Evolutionary conservation across 768 basidiomycete genomes (phyloP), one percentile per base, ranked within the genome.

Genomic region (Amanita subjunquillea): DNA sequence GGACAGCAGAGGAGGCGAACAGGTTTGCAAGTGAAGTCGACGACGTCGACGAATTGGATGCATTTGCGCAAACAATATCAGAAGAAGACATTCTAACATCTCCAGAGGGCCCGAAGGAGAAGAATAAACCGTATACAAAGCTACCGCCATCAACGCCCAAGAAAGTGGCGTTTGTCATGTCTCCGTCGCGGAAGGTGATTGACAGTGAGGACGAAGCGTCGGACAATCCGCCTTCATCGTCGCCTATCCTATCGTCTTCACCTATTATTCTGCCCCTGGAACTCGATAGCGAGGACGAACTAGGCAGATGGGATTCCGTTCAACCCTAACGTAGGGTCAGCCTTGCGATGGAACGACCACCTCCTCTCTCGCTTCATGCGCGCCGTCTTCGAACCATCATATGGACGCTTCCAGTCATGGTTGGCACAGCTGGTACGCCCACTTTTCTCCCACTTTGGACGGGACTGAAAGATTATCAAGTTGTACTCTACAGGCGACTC

Each of bases 401-500:
- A 40, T 69, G 83, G 38, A 72, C 83, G 0, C 57, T 81, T 10
- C 85, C 85, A 3, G 74, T 87, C 41, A 80, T 86, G 47, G 80
- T 74, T 25, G 83, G 76, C 4, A 79, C 78, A 10, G 77, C 81
- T 46, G 75, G 85, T 87, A 52, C 55, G 80, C 72, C 9, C 6
- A 39, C 45, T 27, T 36, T 25, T 51, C 48, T 29, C 38, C 44
- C 29, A 43, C 41, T n/a, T 23, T 22, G 17, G 27, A 37, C 47
- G 41, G 55, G 15, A 32, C 20, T 45, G n/a, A 50, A 23, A 47
- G 37, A 15, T 34, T 41, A 43, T 23, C 36, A 57, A 87, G 86
- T 77, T 43, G 77, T 87, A 45, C 64, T 86, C 55, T 87, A 84
- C 62, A 80, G 79, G 61, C 79, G 86, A 3, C 67, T 83, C 3